Evolutionary conservation across 1,284 basidiomycete species (phyloP), one percentile per base, ranked within the genome.

Genomic region (Irpex sp.): DNA sequence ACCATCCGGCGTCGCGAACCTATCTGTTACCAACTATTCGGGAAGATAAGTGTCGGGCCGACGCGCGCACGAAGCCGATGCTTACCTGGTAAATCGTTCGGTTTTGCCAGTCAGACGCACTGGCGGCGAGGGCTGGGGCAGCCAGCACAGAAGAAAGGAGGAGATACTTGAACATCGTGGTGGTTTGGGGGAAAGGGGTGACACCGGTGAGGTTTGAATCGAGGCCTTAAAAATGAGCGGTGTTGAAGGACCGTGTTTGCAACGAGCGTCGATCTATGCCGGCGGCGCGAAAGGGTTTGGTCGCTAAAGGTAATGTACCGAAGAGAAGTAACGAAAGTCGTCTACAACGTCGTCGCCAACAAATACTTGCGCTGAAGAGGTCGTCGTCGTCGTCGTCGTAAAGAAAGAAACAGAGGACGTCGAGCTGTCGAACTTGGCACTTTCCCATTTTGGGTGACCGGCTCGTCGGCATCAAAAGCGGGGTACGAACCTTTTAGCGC

Each of bases 21-120:
- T 84, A 71, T 92, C 90, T 1, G 88, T 89, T 52, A 92, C 81
- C 58, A 91, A 75, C 77, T 88, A 80, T 63, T 40, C 62, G 17
- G 13, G 34, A 15, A 57, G 21, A 5, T 47, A 26, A 56, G 59
- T 6, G 19, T 19, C 47, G 11, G 2, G 40, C 21, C 31, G 44
- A 36, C 48, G 36, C 8, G 48, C 59, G n/a, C 37, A 40, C 31
- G 19, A 17, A 17, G 34, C 15, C 19, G 17, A 31, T 15, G 62
- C 68, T 21, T 31, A 73, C 70, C 68, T 71, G 70, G 61, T 72
- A 72, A 59, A 72, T 70, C 8, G 69, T 64, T 17, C 69, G 57
- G 44, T 58, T 67, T 44, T 66, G 68, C 70, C 70, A 72, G 56
- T 73, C 65, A n/a, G 68, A 66, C 2, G 72, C 67, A n/a, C 67